These are phyloP conservation scores for Pythium coloratum DNA, from an alignment of 352 stramenopile genomes.

Conservation along the genomic window DNA sequence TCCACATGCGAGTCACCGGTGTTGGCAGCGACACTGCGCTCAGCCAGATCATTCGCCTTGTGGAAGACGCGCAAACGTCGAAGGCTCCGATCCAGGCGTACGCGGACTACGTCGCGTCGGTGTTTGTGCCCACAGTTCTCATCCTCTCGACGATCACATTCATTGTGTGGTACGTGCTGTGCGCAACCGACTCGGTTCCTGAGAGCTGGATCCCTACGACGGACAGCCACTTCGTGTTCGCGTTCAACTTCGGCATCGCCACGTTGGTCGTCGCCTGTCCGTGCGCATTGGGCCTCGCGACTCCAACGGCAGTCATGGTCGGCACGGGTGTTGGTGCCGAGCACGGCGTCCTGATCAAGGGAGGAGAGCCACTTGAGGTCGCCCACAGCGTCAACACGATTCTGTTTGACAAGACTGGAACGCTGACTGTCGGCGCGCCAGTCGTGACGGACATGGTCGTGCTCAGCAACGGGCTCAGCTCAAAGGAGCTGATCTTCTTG, in stretches of 20 bases:
- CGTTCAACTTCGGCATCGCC: constrained; percentile 98
- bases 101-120: constrained; percentile 94
- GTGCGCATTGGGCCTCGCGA: constrained; percentile 98
- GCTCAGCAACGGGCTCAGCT: constrained; percentile 67
- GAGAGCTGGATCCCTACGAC: constrained; percentile 20
- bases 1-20: constrained; percentile 93
- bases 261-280: constrained; percentile 99
- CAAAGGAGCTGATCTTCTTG: constrained; percentile 86
- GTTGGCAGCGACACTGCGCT: constrained; percentile 93
- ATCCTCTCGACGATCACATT: constrained; percentile 94
- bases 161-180: constrained; percentile 92
- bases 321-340: constrained; percentile 96
- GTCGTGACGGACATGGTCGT: constrained; percentile 86
- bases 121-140: constrained; percentile 97
- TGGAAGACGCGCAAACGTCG: constrained; percentile 97
- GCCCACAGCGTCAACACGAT: constrained; percentile 94
- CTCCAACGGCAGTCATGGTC: constrained; percentile 98
- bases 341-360: constrained; percentile 98
- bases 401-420: constrained; percentile 99
- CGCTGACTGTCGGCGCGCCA: constrained; percentile 92
- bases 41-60: constrained; percentile 97
- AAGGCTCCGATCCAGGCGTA: constrained; percentile 98
- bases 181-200: constrained; percentile 56
- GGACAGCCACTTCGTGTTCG: constrained; percentile 89
- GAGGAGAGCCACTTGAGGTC: constrained; percentile 91